Base-by-base conservation (phyloP, 331 rosid species). In the Rosa hybrid region DNA sequence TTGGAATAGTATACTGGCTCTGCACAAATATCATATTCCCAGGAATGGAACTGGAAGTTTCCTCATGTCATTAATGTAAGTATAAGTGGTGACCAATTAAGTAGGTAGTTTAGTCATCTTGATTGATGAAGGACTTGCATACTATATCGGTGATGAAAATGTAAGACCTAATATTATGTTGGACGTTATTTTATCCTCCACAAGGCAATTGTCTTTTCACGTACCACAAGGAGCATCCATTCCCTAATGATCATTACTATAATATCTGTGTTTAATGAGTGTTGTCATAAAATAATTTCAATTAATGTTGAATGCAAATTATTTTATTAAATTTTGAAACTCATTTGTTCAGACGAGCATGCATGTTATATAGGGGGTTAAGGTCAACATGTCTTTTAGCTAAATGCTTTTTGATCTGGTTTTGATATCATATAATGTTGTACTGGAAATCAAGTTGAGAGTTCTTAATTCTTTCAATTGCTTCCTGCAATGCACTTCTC, bases 401-500 rank as follows among this genome's bases (percentile, higher is more conserved):
- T 21, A 25, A 25, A 49, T 45, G 12, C 41, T 49, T 25, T 16
- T n/a, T 50, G 1, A 16, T 6, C 56, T 50, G 25, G 23, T 34
- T 42, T 69, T 11, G 74, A 69, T 42, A 69, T 39, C 49, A 68
- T 42, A 69, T 69, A 3, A 10, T 41, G 53, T 12, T 69, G 21
- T 42, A 23, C 53, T 8, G 51, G 51, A 42, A 8, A 68, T 8
- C 51, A 20, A 18, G 51, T 41, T 69, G 74, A 11, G 51, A 42
- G 14, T 42, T 69, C 53, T 42, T 42, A 12, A 69, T 69, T 69
- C 27, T 69, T 41, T 8, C 49, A 68, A 38, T 68, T 68, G 72
- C 49, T 39, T 68, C 72, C 49, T 68, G 45, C 70, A 64, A 6
- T 30, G 70, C 70, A 64, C 45, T 64, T 64, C 12, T 64, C 45